These are phyloP conservation scores for Fusarium marasasianum DNA, from an alignment of 2,329 filamentous ascomycete species.

Conservation along the genomic window DNA sequence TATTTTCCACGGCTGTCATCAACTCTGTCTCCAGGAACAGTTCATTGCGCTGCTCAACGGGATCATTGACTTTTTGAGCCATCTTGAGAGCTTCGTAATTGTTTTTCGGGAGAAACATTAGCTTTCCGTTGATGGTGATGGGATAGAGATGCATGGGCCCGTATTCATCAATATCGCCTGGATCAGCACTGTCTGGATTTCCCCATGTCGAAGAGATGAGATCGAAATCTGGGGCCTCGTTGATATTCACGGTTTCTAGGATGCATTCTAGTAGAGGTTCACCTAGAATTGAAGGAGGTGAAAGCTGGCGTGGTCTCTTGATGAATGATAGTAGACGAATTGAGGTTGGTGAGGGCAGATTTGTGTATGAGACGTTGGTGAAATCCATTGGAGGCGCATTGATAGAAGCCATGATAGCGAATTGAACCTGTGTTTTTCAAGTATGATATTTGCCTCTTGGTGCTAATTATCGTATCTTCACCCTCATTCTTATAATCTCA, in stretches of 20 bases:
- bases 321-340: not conserved
- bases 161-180: not conserved
- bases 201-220: not conserved
- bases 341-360: not conserved
- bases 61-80: not conserved
- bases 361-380: not conserved
- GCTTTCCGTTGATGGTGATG: not conserved
- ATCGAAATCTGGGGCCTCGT: not conserved
- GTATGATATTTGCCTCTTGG: too few species aligned
- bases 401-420: not conserved
- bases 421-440: rapidly evolving
- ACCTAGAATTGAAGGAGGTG: not conserved
- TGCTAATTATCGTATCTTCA: too few species aligned
- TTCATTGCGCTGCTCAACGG: not conserved
- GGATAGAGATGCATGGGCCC: not conserved
- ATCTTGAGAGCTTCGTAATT: not conserved
- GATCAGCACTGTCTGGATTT: not conserved
- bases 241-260: not conserved
- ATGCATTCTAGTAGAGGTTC: not conserved
- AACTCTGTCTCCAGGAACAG: not conserved
- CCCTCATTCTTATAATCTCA: not conserved
- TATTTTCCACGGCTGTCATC: not conserved
- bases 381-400: not conserved
- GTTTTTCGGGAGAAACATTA: not conserved
- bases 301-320: not conserved